Evolutionary conservation across 140 eudicot species (phyloP), one percentile per base, ranked within the genome.

Genomic region (Erigeron philadelphicus): DNA sequence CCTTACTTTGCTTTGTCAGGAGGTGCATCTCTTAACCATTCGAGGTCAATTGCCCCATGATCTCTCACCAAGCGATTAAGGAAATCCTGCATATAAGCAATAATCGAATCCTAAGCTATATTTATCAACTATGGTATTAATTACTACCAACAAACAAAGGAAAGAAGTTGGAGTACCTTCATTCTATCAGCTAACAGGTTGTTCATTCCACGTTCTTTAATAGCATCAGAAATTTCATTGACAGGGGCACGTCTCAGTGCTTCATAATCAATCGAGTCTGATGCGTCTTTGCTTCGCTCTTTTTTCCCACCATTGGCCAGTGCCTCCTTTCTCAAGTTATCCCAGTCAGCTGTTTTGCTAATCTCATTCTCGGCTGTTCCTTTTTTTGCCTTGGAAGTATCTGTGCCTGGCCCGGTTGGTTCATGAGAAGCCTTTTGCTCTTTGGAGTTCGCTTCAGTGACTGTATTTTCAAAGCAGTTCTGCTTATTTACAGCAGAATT

Each of bases 121-220:
- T 31, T 4, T 31, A 31, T 31, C 38, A 56, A 56, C 41, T 35
- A 19, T 56, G 40, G 13, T 56, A 56, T 21, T 19, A 56, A 56
- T 38, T 56, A 61, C 11, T 16, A 61, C 10, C 61, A 38, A 61
- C 67, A 40, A 25, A 15, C 66, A 13, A 38, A 15, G 9, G 11
- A 31, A 61, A 61, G 19, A 31, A 8, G 6, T 15, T 61, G 44
- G 0, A 61, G 19, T 64, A 64, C 69, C 69, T 64, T 64, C 53
- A 64, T 64, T 42, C 97, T 84, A 76, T 80, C 90, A 19, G 95
- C 95, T 42, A 90, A 85, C 80, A 81, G 78, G 61, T 90, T 90
- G 75, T 90, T 90, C 97, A 90, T 90, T 61, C 97, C 97, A 79
- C 97, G 79, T 73, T 79, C 95, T 64, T 78, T 90, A 49, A 90